These are phyloP conservation scores for Xylariales sp. DNA, from an alignment of 2,329 filamentous ascomycete species.

Conservation along the genomic window DNA sequence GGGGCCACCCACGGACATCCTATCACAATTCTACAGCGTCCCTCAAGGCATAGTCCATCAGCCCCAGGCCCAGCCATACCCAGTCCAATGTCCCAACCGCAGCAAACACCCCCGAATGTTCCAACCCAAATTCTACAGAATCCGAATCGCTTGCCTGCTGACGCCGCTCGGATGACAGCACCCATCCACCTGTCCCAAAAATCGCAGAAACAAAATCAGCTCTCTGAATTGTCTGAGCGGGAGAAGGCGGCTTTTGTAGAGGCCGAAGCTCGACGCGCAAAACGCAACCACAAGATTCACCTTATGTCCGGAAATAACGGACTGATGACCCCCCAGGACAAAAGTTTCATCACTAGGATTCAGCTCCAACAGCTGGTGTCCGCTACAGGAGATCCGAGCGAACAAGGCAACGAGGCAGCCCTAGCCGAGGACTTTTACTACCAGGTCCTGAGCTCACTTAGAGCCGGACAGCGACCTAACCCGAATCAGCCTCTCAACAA, in stretches of 20 bases:
- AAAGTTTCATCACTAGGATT: conserved; percentile 98
- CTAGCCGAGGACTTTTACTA: conserved; percentile 98
- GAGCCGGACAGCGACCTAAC: conserved; percentile 87
- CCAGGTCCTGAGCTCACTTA: conserved; percentile 95
- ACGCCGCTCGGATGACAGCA: conserved; percentile 54
- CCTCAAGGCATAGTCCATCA: conserved; percentile 56
- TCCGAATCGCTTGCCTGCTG: conserved; percentile 71
- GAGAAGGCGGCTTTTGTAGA: conserved; percentile 86
- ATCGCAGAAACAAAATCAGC: conserved; percentile 74
- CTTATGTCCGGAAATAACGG: conserved; percentile 93
- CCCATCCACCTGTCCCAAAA: conserved; percentile 53
- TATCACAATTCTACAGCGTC: conserved; percentile 67
- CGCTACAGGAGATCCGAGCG: conserved; percentile 87
- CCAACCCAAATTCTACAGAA: conserved; percentile 85
- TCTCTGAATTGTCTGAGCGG: conserved; percentile 82
- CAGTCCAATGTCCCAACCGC: conserved; percentile 51
- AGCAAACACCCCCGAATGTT: conserved; percentile 54
- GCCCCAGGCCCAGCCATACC: conserved; percentile 47
- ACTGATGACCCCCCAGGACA: conserved; percentile 98
- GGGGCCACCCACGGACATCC: conserved; percentile 59
- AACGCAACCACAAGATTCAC: conserved; percentile 98
- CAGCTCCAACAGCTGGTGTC: conserved; percentile 96
- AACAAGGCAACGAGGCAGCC: conserved; percentile 81
- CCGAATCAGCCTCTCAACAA: conserved; percentile 93
- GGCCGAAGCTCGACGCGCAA: conserved; percentile 93